Base-by-base conservation (phyloP, 192 early-diverging fungal species). In the Backusella macrospora region DNA sequence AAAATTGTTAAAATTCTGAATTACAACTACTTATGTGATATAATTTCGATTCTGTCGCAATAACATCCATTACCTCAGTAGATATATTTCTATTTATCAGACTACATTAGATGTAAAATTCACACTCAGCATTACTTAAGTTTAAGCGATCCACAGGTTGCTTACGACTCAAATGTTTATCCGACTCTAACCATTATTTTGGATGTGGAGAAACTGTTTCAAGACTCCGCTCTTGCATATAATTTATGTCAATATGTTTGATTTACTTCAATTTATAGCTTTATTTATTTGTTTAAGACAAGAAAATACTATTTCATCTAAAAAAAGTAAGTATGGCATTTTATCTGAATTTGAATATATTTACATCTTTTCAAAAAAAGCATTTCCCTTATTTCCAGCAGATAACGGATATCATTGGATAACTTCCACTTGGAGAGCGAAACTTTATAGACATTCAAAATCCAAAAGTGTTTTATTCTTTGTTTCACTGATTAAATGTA, bases 201-300 rank as follows among this genome's bases (percentile, higher is more conserved):
- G 52, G 52, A 59, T 59, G 21, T 59, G 52, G 21, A 59, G 52
- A 59, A 59, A 59, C 52, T 59, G 52, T 59, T 59, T 23, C 52
- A 59, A 26, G 8, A 8, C 52, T 59, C 12, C 12, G 4, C 18
- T 23, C 18, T 26, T 59, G 52, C 26, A 49, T 6, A 13, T 26
- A 59, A 26, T 26, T 59, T 59, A 26, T 14, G 18, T 26, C 26
- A 59, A 59, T n/a, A n/a, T 21, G 8, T 26, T 59, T 59, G 52
- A 12, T 26, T 59, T 59, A 59, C 52, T 59, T 59, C 12, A 10
- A 12, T 7, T 12, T 59, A 5, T 13, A 23, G 52, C 18, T 4
- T 46, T 26, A 26, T 55, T 59, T 59, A 23, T 59, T 59, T 59
- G 21, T 59, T 23, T 59, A 26, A 59, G 5, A 59, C 6, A 59